Conservation (phyloP, 768 basidiomycete species). For the Mrakia frigida region DNA sequence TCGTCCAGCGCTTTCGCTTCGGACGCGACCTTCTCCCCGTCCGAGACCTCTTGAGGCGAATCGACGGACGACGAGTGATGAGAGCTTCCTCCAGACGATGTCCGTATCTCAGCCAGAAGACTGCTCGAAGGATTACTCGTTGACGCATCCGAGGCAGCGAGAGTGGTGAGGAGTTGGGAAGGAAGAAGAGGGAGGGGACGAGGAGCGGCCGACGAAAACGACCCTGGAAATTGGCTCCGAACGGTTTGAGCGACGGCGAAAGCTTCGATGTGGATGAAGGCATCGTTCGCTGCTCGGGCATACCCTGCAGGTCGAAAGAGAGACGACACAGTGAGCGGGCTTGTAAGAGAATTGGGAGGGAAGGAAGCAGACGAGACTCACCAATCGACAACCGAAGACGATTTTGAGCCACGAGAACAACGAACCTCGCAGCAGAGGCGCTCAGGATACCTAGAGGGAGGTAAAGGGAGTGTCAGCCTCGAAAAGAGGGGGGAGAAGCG, state of each 20-base stretch:
- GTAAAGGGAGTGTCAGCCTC: not conserved
- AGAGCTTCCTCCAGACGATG: not conserved
- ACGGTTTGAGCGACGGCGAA: not conserved
- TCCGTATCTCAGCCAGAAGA: not conserved
- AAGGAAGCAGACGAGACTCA: not conserved
- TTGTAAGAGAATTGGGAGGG: not conserved
- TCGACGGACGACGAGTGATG: not conserved
- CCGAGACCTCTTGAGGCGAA: not conserved
- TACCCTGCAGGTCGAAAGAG: not conserved
- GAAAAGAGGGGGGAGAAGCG: not conserved
- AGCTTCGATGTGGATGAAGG: not conserved
- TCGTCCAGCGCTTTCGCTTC: not conserved
- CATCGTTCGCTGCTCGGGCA: not conserved
- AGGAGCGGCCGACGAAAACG: not conserved
- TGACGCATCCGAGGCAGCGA: not conserved
- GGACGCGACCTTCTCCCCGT: not conserved
- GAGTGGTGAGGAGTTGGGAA: not conserved
- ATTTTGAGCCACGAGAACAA: not conserved
- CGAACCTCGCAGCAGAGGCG: not conserved
- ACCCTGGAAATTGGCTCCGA: not conserved
- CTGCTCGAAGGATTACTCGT: too few species aligned
- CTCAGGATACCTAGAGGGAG: not conserved
- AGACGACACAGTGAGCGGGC: too few species aligned
- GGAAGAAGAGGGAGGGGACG: not conserved
- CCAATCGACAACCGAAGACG: not conserved